Evolutionary conservation across 345 rosid genomes (phyloP).

Genomic region (Eucalyptus caleyi): DNA sequence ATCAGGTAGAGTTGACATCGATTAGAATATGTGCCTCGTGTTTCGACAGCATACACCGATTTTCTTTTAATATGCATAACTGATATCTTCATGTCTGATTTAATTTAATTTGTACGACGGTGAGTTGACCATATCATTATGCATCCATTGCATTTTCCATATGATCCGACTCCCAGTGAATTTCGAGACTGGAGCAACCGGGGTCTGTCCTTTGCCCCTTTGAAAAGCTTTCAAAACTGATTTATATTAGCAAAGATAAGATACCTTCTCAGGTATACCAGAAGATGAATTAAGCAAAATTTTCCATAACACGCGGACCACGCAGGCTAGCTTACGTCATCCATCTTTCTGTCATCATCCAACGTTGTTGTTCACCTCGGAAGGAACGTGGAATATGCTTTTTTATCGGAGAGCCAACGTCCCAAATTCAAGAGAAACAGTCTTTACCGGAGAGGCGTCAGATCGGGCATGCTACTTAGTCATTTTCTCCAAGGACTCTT

Average conservation of each 20-base stretch:
- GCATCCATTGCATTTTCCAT: not conserved
- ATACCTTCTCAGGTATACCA: accelerated
- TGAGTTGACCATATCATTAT: not conserved
- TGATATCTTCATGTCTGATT: not conserved
- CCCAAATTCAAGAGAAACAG: not conserved
- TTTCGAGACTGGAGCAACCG: not conserved
- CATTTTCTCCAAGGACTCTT: not conserved
- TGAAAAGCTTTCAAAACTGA: not conserved
- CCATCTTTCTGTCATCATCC: not conserved
- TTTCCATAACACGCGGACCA: not conserved
- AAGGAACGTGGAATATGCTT: not conserved
- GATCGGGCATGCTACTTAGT: not conserved
- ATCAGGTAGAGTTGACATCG: not conserved
- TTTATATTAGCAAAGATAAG: not conserved
- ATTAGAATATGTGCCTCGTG: not conserved
- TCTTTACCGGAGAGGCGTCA: not conserved
- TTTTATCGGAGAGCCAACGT: not conserved
- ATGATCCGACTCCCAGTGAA: not conserved
- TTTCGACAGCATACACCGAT: not conserved
- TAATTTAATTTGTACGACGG: not conserved
- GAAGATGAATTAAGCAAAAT: not conserved
- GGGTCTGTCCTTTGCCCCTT: not conserved
- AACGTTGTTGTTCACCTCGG: not conserved
- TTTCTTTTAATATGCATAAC: not conserved
- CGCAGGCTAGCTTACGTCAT: not conserved